Conservation (phyloP, 371 early-diverging fungal species). For the Cokeromyces recurvatus region DNA sequence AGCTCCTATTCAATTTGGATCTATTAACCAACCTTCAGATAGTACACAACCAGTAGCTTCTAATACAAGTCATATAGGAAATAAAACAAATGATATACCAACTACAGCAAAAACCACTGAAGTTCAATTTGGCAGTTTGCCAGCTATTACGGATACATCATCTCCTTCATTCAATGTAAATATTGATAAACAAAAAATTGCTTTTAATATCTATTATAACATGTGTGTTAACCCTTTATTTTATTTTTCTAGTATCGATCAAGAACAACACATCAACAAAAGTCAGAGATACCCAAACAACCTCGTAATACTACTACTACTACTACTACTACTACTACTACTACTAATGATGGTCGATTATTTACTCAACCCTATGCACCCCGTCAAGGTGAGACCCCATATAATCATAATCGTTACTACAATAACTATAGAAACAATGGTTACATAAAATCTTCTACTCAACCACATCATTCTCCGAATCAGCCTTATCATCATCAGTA, state of each 20-base stretch:
- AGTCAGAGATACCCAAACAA: conserved; percentile 22
- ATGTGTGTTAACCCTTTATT: too few relatives aligned
- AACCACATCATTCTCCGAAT: conserved; percentile 5
- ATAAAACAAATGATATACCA: too few relatives aligned
- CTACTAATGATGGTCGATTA: conserved; percentile 23
- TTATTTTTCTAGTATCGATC: too few relatives aligned
- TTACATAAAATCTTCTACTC: conserved; percentile 8
- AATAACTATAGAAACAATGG: conserved; percentile 10
- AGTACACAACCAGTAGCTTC: conserved; percentile 3
- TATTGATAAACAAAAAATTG: too few relatives aligned
- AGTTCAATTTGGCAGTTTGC: conserved; percentile 38
- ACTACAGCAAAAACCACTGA: conserved; percentile 18
- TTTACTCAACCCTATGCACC: conserved; percentile 28
- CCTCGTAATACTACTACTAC: conserved; percentile 22
- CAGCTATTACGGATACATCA: conserved; percentile 26
- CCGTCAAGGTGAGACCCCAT: conserved; percentile 20
- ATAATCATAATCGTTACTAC: conserved; percentile 9
- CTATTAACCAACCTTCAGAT: conserved; percentile 29
- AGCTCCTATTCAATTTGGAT: conserved; percentile 55
- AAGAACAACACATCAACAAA: conserved; percentile 9
- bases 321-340: too few relatives aligned
- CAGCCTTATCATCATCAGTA: conserved; percentile 12
- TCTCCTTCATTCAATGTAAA: conserved; percentile 10
- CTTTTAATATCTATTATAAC: too few relatives aligned
- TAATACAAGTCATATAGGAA: neutral